These are phyloP conservation scores for Flaveria sonorensis DNA, from an alignment of 129 eudicot species.

Conservation along the genomic window DNA sequence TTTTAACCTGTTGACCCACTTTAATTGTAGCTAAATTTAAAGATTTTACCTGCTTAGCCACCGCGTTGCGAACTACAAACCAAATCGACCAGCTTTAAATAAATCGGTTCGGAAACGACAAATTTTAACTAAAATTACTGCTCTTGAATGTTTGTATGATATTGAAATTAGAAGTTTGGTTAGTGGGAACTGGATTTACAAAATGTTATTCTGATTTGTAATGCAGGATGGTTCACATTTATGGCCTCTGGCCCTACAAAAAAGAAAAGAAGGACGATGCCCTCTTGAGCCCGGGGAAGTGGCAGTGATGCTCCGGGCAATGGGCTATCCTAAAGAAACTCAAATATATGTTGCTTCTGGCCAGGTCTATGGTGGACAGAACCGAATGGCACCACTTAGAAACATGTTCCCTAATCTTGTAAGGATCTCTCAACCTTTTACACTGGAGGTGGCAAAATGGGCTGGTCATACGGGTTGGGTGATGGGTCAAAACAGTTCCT, in stretches of 20 bases:
- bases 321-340: constrained; percentile 98
- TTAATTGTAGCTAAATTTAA: background rate
- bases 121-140: background rate
- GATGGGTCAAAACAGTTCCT: background rate
- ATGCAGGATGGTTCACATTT: constrained; percentile 96
- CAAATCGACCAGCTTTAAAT: background rate
- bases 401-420: constrained; percentile 99
- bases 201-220: constrained; percentile 17
- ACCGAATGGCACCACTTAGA: constrained; percentile 98
- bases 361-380: constrained; percentile 97
- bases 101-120: background rate
- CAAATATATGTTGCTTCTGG: constrained; percentile 98
- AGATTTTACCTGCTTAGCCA: background rate
- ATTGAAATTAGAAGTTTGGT: constrained; percentile 6
- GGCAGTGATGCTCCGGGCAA: constrained; percentile 96
- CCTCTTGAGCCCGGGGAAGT: constrained; percentile 99
- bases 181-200: background rate
- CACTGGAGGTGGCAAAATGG: background rate
- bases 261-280: constrained; percentile 99
- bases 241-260: constrained; percentile 90
- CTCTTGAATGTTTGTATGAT: background rate
- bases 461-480: background rate
- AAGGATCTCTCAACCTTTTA: constrained; percentile 31
- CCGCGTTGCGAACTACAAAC: background rate
- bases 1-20: background rate